phyloP scores from a whole-genome alignment of 208 protist genomes.

The Herpetomonas samuelpessoai region DNA sequence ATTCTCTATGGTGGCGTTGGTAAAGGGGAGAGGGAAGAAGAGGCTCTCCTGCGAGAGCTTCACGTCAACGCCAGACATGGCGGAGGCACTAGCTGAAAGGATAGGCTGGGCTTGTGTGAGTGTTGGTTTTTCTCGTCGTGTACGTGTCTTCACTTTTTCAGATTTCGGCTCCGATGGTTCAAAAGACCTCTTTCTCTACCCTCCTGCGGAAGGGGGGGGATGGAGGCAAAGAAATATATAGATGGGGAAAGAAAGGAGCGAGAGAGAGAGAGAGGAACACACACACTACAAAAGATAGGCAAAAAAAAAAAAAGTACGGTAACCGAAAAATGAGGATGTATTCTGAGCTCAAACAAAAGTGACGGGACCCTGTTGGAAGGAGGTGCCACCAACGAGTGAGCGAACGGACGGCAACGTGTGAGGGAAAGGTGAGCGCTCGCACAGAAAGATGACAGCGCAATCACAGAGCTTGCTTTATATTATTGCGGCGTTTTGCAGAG shows the following conservation, averaged over 20 bases:
- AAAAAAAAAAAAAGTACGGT: conserved; percentile 5
- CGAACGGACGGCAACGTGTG: no score
- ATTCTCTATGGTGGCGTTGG: conserved; percentile 73
- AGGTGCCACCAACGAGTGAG: no score
- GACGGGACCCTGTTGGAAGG: background rate
- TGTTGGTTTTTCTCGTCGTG: background rate
- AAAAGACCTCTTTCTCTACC: no score
- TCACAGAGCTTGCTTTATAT: no score
- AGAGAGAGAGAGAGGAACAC: conserved; percentile 9
- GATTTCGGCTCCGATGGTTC: no score
- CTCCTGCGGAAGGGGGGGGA: no score
- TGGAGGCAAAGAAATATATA: no score
- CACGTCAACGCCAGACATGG: conserved; percentile 21
- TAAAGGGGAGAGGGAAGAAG: conserved; percentile 80
- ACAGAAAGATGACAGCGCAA: no score
- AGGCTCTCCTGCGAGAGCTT: conserved; percentile 69
- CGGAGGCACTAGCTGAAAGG: conserved; percentile 15
- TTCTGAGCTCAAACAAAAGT: background rate
- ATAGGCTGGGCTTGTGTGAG: background rate
- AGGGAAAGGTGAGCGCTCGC: no score
- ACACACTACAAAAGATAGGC: conserved; percentile 2
- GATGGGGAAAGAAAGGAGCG: conserved; percentile 10
- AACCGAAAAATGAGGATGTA: background rate
- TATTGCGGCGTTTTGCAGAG: no score
- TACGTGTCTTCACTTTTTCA: no score